A percentile compares a stretch with the other conserved stretches of the same genome.
These are phyloP conservation scores for Chlorencoelia australis DNA, from an alignment of 2,329 filamentous ascomycete genomes.

Conservation along the genomic window DNA sequence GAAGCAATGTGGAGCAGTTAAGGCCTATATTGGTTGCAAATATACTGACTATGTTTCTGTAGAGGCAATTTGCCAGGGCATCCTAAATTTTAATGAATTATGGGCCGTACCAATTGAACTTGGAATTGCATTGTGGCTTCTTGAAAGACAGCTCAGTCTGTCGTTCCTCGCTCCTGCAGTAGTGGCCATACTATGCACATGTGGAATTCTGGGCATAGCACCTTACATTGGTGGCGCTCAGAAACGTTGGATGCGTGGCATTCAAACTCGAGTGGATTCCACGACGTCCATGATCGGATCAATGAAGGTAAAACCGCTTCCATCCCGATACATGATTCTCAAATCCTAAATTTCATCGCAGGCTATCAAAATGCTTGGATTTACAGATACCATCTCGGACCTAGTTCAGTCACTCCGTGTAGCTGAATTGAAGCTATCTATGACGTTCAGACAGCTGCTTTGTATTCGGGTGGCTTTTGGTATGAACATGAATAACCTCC, in stretches of 20 bases:
- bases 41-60: conserved; percentile 1
- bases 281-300: conserved; percentile 24
- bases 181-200: conserved; percentile 20
- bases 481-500: conserved; percentile 2
- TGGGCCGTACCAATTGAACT: conserved; percentile 25
- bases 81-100: conserved; percentile 24
- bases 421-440: conserved; percentile 31
- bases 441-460: conserved; percentile 29
- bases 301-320: conserved; percentile 20
- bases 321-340: not conserved
- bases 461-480: conserved; percentile 14
- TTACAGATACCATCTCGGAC: conserved; percentile 27
- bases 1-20: no score
- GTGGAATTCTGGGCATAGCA: conserved; percentile 17
- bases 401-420: conserved; percentile 30
- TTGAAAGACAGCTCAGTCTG: conserved; percentile 22
- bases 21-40: no score
- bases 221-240: conserved; percentile 20
- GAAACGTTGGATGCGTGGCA: conserved; percentile 24
- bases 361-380: conserved; percentile 26
- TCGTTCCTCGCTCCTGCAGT: conserved; percentile 18
- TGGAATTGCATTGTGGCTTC: conserved; percentile 22
- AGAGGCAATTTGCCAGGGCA: conserved; percentile 22
- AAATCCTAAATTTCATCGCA: conserved; percentile 6
- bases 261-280: conserved; percentile 24